Evolutionary conservation across 352 stramenopile genomes (phyloP), one percentile per base, ranked within the genome.

Genomic region (Peronosclerospora sorghi): DNA sequence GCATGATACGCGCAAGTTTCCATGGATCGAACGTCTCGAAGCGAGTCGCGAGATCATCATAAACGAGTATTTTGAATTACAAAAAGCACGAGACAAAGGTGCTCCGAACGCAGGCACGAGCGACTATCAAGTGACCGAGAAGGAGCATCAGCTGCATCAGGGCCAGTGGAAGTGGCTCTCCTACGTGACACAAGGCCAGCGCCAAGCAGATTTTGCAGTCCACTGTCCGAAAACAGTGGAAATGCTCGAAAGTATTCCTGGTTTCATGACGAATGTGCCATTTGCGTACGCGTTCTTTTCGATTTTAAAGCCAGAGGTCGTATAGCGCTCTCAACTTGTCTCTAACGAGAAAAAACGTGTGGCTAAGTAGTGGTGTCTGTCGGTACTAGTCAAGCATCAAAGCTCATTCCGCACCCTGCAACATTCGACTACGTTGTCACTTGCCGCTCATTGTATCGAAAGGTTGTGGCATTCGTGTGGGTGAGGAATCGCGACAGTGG

Each of bases 271-370:
- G 9, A 71, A 65, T 1, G 80, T 91, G 28, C 95, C 94, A 7
- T 98, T 98, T 66, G 84, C 84, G 10, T 98, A 97, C 65, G 70
- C 77, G 15, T 98, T 98, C 64, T 98, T 97, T 69, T 97, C 84
- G 18, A 96, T 94, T 10, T 71, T 98, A 44, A 83, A 96, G 54
- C 68, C 67, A 0, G 59, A 93, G 41, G 85, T 86, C n/a, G 26
- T 30, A 30, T 30, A 12, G 4, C 28, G 13, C 8, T 32, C 3
- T 32, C 28, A n/a, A 8, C 3, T 32, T 14, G 9, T 15, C 28
- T 32, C 13, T 32, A 26, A 26, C 21, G 3, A n/a, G n/a, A 7
- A 26, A 7, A 26, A 26, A 26, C 21, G 3, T 26, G 21, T 26
- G 3, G 21, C 21, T 26, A 26, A 26, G 4, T 26, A 26, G 21